Evolutionary conservation across 176 grass and related monocot genomes (phyloP).

Genomic region (Raddia distichophylla): DNA sequence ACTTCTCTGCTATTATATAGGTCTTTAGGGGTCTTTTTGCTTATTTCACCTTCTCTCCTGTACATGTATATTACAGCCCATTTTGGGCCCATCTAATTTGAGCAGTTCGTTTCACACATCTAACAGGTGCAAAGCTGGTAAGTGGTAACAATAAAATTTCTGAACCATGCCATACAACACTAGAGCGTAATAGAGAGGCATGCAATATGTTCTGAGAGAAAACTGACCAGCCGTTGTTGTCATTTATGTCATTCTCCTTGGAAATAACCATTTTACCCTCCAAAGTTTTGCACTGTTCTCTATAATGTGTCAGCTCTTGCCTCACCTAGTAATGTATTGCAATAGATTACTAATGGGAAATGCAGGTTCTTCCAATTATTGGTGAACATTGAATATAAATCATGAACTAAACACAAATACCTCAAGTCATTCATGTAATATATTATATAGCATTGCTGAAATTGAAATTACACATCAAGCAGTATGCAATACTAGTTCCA

Average conservation of each 20-base stretch:
- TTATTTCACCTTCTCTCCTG: too few relatives aligned
- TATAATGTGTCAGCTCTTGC: conserved; percentile 55
- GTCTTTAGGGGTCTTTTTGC: too few relatives aligned
- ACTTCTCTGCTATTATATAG: too few relatives aligned
- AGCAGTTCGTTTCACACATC: too few relatives aligned
- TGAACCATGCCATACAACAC: background rate
- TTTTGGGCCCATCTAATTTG: too few relatives aligned
- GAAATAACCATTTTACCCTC: conserved; percentile 45
- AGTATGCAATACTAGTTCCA: conserved; percentile 1
- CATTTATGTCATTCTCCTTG: conserved; percentile 37
- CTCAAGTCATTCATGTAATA: background rate
- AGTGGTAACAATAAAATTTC: background rate
- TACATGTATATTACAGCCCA: too few relatives aligned
- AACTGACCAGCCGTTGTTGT: conserved; percentile 48
- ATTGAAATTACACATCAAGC: conserved; percentile 17
- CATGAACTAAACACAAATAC: conserved; percentile 30
- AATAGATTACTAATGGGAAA: conserved; percentile 7
- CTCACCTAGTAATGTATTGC: conserved; percentile 44
- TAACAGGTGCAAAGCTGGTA: background rate
- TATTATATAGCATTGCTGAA: background rate
- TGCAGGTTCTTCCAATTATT: background rate
- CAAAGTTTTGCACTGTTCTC: conserved; percentile 49
- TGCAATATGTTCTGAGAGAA: conserved; percentile 26
- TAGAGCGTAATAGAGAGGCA: conserved; percentile 18
- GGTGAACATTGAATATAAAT: background rate